A percentile compares a stretch with the other conserved stretches of the same genome.
These are phyloP conservation scores for Pyrus bretschneideri DNA, from an alignment of 306 rosid species.

Conservation along the genomic window DNA sequence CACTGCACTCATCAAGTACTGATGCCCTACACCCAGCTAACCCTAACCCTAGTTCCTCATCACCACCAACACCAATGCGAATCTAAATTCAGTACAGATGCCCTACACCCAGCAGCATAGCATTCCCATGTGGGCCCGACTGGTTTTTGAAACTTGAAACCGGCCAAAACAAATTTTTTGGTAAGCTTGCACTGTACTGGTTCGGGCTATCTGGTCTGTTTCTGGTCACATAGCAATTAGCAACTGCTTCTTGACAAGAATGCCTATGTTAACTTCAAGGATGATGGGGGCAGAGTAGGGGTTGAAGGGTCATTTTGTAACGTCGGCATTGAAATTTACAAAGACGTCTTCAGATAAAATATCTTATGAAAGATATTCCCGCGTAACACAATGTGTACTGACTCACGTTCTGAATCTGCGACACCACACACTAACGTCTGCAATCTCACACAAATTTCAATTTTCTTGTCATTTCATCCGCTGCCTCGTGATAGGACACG, in stretches of 20 bases:
- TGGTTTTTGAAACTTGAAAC: background rate
- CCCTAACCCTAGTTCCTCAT: background rate
- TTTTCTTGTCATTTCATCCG: background rate
- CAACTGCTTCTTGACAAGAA: background rate
- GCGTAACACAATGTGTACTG: slow-evolving; percentile 8
- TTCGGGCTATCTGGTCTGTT: background rate
- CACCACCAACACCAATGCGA: background rate
- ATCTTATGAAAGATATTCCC: slow-evolving; percentile 13
- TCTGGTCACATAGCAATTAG: background rate
- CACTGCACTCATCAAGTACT: background rate
- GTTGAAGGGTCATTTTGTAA: background rate
- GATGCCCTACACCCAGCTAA: background rate
- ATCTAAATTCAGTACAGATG: background rate
- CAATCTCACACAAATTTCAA: background rate
- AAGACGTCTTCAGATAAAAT: background rate
- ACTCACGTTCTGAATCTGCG: slow-evolving; percentile 5
- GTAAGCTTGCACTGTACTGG: background rate
- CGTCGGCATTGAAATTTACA: background rate
- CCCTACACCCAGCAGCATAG: background rate
- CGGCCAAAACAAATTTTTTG: background rate
- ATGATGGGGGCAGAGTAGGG: background rate
- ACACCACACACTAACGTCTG: background rate
- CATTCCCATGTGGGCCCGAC: background rate
- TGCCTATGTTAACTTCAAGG: background rate
- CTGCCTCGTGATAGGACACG: background rate